These are phyloP conservation scores for Saitozyma podzolica DNA, from an alignment of 768 basidiomycete genomes.

Conservation along the genomic window DNA sequence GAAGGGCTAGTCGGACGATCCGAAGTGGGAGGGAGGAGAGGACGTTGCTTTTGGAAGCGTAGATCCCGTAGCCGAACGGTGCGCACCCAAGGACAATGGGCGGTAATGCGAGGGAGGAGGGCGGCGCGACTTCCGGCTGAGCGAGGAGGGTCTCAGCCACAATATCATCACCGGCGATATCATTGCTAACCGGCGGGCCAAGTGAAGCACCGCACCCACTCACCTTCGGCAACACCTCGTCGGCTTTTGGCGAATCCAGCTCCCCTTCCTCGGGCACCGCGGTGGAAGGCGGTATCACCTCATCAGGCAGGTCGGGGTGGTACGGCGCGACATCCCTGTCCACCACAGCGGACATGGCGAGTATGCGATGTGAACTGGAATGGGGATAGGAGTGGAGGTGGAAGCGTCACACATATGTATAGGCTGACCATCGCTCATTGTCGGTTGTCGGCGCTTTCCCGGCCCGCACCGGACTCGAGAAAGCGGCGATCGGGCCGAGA, in stretches of 20 bases:
- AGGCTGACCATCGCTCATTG: too few relatives aligned
- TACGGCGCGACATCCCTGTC: conserved; percentile 5
- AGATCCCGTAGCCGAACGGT: conserved; percentile 50
- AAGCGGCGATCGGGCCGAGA: too few relatives aligned
- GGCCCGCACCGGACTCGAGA: too few relatives aligned
- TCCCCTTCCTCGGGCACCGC: conserved; percentile 3
- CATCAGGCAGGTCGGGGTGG: conserved; percentile 25
- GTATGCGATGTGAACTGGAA: too few relatives aligned
- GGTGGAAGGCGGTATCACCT: conserved; percentile 7
- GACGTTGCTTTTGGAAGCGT: conserved; percentile 32
- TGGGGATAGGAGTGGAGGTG: too few relatives aligned
- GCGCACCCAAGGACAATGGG: conserved; percentile 50
- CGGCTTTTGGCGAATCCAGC: conserved; percentile 4
- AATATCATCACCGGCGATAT: background rate
- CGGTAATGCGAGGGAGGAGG: conserved; percentile 15
- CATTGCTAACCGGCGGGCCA: too few relatives aligned
- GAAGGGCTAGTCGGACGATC: conserved; percentile 45
- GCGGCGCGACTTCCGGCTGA: background rate
- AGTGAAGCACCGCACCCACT: background rate
- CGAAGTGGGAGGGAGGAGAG: conserved; percentile 37
- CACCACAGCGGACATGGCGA: too few relatives aligned
- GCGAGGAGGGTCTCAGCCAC: background rate
- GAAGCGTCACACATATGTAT: too few relatives aligned
- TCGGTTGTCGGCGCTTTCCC: too few relatives aligned
- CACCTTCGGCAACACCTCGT: conserved; percentile 3